Conservation (phyloP, 1,284 basidiomycete genomes). For the Pyrrhoderma noxium region DNA sequence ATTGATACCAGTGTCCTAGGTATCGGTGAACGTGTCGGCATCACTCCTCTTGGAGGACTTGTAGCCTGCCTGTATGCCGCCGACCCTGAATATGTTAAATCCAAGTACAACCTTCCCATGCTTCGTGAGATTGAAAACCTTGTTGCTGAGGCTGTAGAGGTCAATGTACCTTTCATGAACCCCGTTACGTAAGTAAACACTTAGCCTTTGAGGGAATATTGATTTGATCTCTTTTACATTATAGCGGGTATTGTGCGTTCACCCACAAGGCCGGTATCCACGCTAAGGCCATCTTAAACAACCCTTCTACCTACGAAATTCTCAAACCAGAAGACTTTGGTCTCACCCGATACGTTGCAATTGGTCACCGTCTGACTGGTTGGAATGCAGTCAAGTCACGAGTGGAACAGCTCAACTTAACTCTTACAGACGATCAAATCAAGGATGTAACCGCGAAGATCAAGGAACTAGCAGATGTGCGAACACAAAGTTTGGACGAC, state of each 20-base stretch:
- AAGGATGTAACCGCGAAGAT: constrained; percentile 99
- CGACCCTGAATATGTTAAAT: constrained; percentile 98
- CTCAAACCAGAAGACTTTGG: constrained; percentile 98
- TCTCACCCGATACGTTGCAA: constrained; percentile 95
- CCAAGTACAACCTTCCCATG: constrained; percentile 98
- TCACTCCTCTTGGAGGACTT: constrained; percentile 95
- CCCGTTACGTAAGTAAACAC: constrained; percentile 63
- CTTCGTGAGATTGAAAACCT: constrained; percentile 98
- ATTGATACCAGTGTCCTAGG: constrained; percentile 96
- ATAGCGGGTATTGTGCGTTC: constrained; percentile 95
- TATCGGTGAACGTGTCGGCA: constrained; percentile 98
- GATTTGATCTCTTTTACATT: not conserved
- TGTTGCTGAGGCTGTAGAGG: constrained; percentile 97
- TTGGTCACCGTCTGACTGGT: constrained; percentile 94
- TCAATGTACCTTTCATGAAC: constrained; percentile 97
- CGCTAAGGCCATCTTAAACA: constrained; percentile 99
- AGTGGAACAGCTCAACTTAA: constrained; percentile 92
- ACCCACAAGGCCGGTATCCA: constrained; percentile 99
- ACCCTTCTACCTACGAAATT: constrained; percentile 98
- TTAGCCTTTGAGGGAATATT: not conserved
- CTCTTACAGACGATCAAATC: constrained; percentile 79
- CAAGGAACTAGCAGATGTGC: constrained; percentile 98
- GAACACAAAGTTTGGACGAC: constrained; percentile 98
- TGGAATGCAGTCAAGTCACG: constrained; percentile 99
- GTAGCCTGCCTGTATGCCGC: constrained; percentile 95